Evolutionary conservation across 768 basidiomycete genomes (phyloP).

Genomic region (Trametes punicea): DNA sequence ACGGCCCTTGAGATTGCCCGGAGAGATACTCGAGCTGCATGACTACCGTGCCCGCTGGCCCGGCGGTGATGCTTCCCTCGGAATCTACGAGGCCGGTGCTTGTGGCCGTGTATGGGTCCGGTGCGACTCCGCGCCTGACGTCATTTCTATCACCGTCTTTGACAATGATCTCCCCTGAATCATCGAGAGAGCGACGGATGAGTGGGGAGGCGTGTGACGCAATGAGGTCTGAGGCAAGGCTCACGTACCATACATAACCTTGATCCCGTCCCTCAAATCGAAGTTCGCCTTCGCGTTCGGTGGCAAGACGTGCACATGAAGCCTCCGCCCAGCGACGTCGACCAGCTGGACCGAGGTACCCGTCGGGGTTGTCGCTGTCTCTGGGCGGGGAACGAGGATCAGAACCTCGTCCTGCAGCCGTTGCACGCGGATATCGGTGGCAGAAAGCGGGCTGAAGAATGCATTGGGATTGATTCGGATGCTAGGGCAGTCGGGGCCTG

Average conservation of each 20-base stretch:
- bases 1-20: slow-evolving; percentile 14
- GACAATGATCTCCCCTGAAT: not conserved
- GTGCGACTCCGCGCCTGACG: not conserved
- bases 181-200: not conserved
- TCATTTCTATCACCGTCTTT: not conserved
- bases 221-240: not conserved
- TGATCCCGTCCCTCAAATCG: slow-evolving; percentile 12
- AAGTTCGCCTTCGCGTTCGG: slow-evolving; percentile 3
- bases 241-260: slow-evolving; percentile 22
- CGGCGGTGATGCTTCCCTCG: not conserved
- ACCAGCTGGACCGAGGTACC: slow-evolving; percentile 18
- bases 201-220: not conserved
- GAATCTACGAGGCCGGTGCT: not conserved
- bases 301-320: slow-evolving; percentile 25
- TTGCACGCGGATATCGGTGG: slow-evolving; percentile 12
- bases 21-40: slow-evolving; percentile 11
- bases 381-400: slow-evolving; percentile 21
- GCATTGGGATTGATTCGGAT: slow-evolving; percentile 3
- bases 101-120: not conserved
- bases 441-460: not conserved
- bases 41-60: slow-evolving; percentile 19
- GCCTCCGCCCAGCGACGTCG: slow-evolving; percentile 19
- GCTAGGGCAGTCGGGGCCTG: slow-evolving; percentile 24
- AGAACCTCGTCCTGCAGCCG: slow-evolving; percentile 27
- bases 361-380: not conserved